These are phyloP conservation scores for Candida corydali DNA, from an alignment of 805 yeast species.

Conservation along the genomic window DNA sequence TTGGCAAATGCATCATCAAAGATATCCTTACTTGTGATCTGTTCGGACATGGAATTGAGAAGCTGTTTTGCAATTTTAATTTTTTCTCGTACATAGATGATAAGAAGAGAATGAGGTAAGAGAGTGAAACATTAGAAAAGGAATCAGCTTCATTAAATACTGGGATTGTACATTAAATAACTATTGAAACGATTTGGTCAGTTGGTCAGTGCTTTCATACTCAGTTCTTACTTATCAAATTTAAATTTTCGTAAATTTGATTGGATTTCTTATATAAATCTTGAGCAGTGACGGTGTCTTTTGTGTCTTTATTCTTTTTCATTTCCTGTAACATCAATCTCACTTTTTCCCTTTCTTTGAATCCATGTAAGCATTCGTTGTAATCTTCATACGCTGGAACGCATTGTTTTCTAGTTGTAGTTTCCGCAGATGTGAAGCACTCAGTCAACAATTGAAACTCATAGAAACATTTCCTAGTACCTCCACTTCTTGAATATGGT, in stretches of 20 bases:
- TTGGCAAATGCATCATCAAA: conserved; percentile 31
- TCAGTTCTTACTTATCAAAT: conserved; percentile 25
- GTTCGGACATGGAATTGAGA: conserved; percentile 9
- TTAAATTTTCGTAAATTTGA: conserved; percentile 39
- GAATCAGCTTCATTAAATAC: too few species aligned
- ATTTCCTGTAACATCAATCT: conserved; percentile 44
- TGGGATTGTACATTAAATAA: too few species aligned
- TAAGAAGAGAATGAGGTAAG: too few species aligned
- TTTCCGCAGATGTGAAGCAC: conserved; percentile 44
- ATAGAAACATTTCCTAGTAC: conserved; percentile 45
- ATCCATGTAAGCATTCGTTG: conserved; percentile 45
- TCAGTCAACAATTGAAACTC: conserved; percentile 43
- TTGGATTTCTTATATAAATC: conserved; percentile 41
- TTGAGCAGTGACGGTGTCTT: conserved; percentile 38
- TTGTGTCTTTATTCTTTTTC: conserved; percentile 38
- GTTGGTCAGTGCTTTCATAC: neutral
- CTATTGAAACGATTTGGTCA: neutral
- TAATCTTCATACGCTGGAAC: conserved; percentile 43
- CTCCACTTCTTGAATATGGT: conserved; percentile 45
- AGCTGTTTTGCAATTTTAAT: neutral
- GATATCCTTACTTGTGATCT: conserved; percentile 35
- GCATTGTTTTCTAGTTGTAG: conserved; percentile 37
- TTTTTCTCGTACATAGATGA: neutral
- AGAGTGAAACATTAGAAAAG: too few species aligned
- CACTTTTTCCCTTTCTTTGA: conserved; percentile 42